Conservation (phyloP, 495 filamentous ascomycete species). For the Glarea lozoyensis region DNA sequence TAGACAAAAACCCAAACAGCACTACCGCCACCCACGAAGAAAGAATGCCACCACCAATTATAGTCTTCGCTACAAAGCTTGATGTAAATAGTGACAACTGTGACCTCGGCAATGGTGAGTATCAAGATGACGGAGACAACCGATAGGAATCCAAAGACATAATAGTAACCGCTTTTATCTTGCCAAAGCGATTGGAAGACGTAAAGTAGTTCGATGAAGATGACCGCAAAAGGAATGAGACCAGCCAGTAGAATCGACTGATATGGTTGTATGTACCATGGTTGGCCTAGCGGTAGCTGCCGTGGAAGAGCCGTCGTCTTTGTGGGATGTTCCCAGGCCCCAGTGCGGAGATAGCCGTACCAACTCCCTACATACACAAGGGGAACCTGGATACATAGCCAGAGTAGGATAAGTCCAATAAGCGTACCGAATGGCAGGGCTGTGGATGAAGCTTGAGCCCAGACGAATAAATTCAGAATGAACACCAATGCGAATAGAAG, state of each 20-base stretch:
- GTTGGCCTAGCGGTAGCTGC: constrained; percentile 67
- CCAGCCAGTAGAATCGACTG: constrained; percentile 65
- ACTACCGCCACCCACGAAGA: constrained; percentile 71
- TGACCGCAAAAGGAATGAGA: constrained; percentile 81
- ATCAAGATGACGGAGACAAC: constrained; percentile 68
- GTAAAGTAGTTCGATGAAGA: constrained; percentile 90
- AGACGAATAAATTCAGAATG: constrained; percentile 86
- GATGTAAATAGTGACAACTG: constrained; percentile 80
- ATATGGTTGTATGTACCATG: constrained; percentile 66
- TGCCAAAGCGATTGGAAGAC: constrained; percentile 89
- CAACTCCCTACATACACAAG: constrained; percentile 82
- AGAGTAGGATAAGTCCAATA: constrained; percentile 66
- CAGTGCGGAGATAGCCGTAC: constrained; percentile 59
- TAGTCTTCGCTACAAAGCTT: constrained; percentile 87
- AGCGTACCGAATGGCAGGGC: constrained; percentile 85
- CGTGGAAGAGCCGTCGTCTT: constrained; percentile 68
- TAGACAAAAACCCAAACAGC: constrained; percentile 83
- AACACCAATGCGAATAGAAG: constrained; percentile 72
- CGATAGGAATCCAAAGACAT: constrained; percentile 85
- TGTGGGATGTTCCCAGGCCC: constrained; percentile 79
- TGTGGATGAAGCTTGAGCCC: constrained; percentile 86
- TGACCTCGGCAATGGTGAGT: constrained; percentile 79
- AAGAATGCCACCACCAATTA: constrained; percentile 94
- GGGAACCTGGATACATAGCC: constrained; percentile 85
- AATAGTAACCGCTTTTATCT: constrained; percentile 91